Base-by-base conservation (phyloP, 1,284 basidiomycete species). In the Erythrobasidium hasegawianum region DNA sequence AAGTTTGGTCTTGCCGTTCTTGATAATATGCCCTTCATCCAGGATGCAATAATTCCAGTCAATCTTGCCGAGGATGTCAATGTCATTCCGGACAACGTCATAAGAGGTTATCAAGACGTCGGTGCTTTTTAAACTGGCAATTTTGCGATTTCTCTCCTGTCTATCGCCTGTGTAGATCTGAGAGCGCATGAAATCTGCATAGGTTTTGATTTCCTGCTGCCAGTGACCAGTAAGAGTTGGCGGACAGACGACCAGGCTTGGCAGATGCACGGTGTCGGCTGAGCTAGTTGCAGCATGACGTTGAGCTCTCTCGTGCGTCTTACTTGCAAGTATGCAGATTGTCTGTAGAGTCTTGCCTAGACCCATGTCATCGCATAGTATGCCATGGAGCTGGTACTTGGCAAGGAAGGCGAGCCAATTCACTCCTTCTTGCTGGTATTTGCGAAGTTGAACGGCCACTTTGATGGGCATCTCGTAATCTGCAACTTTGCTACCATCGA, bases 381-480 rank as follows among this genome's bases (percentile, higher is more conserved):
- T 92, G 20, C 96, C 96, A 77, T 99, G 96, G 4, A 99, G 80
- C 76, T 98, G 96, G 75, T 95, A 97, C 77, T 95, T 80, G 29
- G 93, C 89, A 47, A 99, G 82, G 81, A 99, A 99, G 0, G 96
- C 96, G 53, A 99, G 82, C 96, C 96, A 99, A 77, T 93, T 97
- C 72, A 99, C 90, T 50, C 96, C 96, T 69, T 99, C 96, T 77
- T 91, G 89, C 78, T 99, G 96, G 76, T 99, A 99, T 77, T 93
- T 92, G 66, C 96, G 87, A 56, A 99, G 81, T 73, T 97, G 92
- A 41, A 93, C 92, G 69, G 95, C 92, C 81, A 99, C 89, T 55
- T 82, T 80, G 69, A 96, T 86, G 0, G 95, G 93, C 4, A 98
- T 85, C 54, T 81, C 78, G 77, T 98, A 99, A 70, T 88, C 86